A percentile compares a stretch with the other conserved stretches of the same genome.
phyloP scores from a whole-genome alignment of 176 grass and related monocot genomes.

The Aegilops sharonensis region DNA sequence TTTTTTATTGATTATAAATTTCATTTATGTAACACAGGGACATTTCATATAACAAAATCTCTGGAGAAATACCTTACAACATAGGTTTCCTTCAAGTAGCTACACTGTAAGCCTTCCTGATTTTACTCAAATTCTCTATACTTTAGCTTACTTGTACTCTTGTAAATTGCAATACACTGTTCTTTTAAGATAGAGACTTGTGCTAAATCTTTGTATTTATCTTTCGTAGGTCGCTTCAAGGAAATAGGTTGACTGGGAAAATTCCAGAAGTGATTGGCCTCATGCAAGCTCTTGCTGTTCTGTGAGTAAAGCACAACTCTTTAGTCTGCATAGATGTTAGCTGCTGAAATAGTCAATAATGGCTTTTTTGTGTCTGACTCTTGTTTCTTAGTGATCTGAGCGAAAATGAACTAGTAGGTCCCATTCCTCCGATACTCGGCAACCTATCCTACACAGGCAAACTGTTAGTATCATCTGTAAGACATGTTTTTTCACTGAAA shows the following conservation, averaged over 20 bases:
- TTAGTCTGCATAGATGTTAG: neutral
- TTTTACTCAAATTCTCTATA: neutral
- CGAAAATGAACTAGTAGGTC: constrained; percentile 81
- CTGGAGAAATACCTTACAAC: constrained; percentile 98
- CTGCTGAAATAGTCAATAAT: neutral
- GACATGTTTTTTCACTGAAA: neutral
- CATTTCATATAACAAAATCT: constrained; percentile 97
- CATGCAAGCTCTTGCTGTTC: constrained; percentile 98
- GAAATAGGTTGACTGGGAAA: constrained; percentile 81
- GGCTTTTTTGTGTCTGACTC: neutral
- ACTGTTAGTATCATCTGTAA: constrained; percentile 60
- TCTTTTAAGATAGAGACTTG: too few species aligned
- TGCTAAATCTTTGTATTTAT: constrained; percentile 9
- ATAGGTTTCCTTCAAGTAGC: constrained; percentile 99
- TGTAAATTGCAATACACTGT: too few species aligned
- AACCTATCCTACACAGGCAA: constrained; percentile 99
- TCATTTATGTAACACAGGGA: constrained; percentile 56
- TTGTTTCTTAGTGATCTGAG: constrained; percentile 74
- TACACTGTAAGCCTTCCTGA: constrained; percentile 62
- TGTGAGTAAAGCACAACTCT: constrained; percentile 57
- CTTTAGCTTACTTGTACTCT: neutral
- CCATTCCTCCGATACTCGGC: constrained; percentile 94
- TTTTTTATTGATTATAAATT: neutral
- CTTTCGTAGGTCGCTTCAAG: constrained; percentile 84
- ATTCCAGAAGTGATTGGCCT: constrained; percentile 99